Conservation (phyloP, 257 asterid genomes). For the Solanum bulbocastanum region DNA sequence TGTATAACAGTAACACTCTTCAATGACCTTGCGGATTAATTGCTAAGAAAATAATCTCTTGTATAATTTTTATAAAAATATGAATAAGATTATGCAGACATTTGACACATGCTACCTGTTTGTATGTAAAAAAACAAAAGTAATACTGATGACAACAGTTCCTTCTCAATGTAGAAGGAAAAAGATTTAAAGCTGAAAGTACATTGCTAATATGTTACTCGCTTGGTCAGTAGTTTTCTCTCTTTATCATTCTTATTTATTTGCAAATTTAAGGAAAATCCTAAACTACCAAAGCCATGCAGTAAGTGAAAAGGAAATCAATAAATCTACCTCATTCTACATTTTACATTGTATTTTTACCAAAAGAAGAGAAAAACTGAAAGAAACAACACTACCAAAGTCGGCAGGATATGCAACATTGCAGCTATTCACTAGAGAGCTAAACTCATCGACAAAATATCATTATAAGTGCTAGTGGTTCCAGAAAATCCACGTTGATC, state of each 20-base stretch:
- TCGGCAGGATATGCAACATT: background rate
- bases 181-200: background rate
- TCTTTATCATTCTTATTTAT: background rate
- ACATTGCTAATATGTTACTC: background rate
- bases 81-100: background rate
- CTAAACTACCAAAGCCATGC: background rate
- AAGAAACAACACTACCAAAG: background rate
- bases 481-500: background rate
- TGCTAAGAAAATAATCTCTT: background rate
- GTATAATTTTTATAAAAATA: background rate
- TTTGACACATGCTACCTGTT: background rate
- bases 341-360: background rate
- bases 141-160: background rate
- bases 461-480: background rate
- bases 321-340: background rate
- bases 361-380: background rate
- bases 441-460: background rate
- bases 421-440: background rate
- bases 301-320: background rate
- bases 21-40: background rate
- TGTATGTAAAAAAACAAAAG: background rate
- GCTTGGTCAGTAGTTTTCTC: background rate
- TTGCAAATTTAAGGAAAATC: background rate
- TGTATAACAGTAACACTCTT: background rate
- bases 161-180: background rate